These are phyloP conservation scores for Suillus plorans DNA, from an alignment of 768 basidiomycete species.

Conservation along the genomic window DNA sequence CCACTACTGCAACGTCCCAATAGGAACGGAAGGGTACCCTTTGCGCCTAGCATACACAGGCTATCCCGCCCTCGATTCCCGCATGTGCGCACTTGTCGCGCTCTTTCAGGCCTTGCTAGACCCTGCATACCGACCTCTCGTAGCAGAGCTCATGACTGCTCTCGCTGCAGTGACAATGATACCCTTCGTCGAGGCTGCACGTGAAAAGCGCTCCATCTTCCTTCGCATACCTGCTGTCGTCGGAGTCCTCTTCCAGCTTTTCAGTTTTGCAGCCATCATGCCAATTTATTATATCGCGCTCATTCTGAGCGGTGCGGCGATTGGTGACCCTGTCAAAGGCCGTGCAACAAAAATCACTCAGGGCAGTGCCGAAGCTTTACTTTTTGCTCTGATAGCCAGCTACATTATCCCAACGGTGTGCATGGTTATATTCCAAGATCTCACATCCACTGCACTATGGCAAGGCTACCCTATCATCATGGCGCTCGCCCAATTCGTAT, in stretches of 20 bases:
- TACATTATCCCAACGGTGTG: conserved; percentile 45
- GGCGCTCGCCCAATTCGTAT: conserved; percentile 37
- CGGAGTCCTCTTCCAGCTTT: conserved; percentile 40
- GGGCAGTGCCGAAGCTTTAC: conserved; percentile 49
- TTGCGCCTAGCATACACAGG: conserved; percentile 44
- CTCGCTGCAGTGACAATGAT: conserved; percentile 30
- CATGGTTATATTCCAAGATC: conserved; percentile 43
- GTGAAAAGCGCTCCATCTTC: conserved; percentile 33
- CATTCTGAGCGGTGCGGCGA: conserved; percentile 37
- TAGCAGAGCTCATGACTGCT: conserved; percentile 14
- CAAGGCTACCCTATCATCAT: conserved; percentile 51
- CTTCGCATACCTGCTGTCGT: conserved; percentile 44
- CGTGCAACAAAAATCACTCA: conserved; percentile 34
- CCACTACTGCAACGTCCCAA: conserved; percentile 36
- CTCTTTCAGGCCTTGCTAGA: conserved; percentile 42
- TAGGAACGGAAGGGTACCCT: conserved; percentile 15
- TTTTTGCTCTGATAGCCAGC: conserved; percentile 49
- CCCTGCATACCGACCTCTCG: conserved; percentile 16
- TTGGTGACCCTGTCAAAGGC: conserved; percentile 12
- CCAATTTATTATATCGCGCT: conserved; percentile 51
- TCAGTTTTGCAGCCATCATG: conserved; percentile 42
- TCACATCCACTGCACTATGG: conserved; percentile 51
- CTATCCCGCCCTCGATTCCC: conserved; percentile 32
- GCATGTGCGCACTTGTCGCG: conserved; percentile 43
- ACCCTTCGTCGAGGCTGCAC: conserved; percentile 45